phyloP scores from a whole-genome alignment of 257 asterid genomes.

The Eucommia ulmoides region DNA sequence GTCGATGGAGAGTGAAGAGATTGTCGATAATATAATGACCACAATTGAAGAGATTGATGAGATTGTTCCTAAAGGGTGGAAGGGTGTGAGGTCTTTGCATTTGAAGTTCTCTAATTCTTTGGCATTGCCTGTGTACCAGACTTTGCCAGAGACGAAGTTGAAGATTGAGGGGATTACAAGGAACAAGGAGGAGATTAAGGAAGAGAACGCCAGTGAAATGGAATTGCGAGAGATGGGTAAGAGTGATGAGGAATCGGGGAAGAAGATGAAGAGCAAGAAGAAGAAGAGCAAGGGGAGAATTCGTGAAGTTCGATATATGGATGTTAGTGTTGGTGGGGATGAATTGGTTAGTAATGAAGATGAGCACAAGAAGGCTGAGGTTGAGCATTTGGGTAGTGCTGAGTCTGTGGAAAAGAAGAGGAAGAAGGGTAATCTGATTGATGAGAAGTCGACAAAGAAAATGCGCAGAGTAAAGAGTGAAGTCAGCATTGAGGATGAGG shows the following conservation, averaged over 20 bases:
- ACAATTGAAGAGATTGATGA: conserved; percentile 39
- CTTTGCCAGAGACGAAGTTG: conserved; percentile 67
- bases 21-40: conserved; percentile 50
- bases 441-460: neutral
- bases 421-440: conserved; percentile 5
- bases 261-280: conserved; percentile 27
- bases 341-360: neutral
- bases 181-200: conserved; percentile 6
- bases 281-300: conserved; percentile 38
- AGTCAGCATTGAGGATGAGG: conserved; percentile 9
- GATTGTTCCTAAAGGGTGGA: conserved; percentile 64
- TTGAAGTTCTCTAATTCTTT: conserved; percentile 61
- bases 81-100: conserved; percentile 80
- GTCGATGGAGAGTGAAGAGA: conserved; percentile 47
- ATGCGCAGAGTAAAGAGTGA: conserved; percentile 2
- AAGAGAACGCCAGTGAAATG: conserved; percentile 9
- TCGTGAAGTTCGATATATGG: conserved; percentile 28
- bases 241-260: too few species aligned
- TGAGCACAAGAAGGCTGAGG: neutral
- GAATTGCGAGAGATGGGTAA: too few species aligned
- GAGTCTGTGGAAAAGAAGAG: conserved; percentile 8
- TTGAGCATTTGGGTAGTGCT: conserved; percentile 5
- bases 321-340: conserved; percentile 30
- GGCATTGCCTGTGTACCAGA: conserved; percentile 77
- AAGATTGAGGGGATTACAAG: conserved; percentile 45